Evolutionary conservation across 192 early-diverging fungal genomes (phyloP), one percentile per base, ranked within the genome.

Genomic region (Coemansia sp.): DNA sequence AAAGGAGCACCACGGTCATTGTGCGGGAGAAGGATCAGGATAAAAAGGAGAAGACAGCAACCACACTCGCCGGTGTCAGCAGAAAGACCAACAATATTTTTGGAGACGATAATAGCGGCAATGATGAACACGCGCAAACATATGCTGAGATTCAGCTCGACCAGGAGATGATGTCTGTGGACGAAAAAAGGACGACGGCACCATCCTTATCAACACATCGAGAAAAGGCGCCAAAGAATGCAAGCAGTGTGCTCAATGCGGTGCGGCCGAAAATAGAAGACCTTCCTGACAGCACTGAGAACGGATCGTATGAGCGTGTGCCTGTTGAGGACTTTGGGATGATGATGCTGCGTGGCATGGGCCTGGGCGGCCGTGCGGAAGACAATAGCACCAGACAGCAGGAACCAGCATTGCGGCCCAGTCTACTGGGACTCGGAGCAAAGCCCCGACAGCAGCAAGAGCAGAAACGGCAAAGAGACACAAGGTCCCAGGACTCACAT

Each of bases 321-420:
- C 93, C 95, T 5, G 88, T 97, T 1, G 93, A 96, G 57, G 88
- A 90, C 55, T 97, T 97, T 88, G 95, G 95, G 0, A 84, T 84
- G 2, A 94, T 94, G 0, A 77, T 96, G 65, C 74, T 97, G 56
- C 84, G 93, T 13, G 95, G 95, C 0, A 94, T 96, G 92, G 95
- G 95, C 1, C 96, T 94, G 93, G 88, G 32, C 32, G 32, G 2
- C 32, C 32, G 4, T 32, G 4, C 86, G 48, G 87, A 50, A 16
- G 32, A 19, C 6, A 10, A 57, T 14, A 39, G 32, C 37, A 57
- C 3, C 49, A 57, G 55, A 64, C 37, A 12, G 17, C 40, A 59
- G 7, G 51, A 53, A 17, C n/a, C 38, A 6, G 14, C 32, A 17
- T 16, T n/a, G 11, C 83, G 94, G 70, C 90, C 92, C 14, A 85